Evolutionary conservation across 257 asterid species (phyloP), one percentile per base, ranked within the genome.

Genomic region (Misopates orontium): DNA sequence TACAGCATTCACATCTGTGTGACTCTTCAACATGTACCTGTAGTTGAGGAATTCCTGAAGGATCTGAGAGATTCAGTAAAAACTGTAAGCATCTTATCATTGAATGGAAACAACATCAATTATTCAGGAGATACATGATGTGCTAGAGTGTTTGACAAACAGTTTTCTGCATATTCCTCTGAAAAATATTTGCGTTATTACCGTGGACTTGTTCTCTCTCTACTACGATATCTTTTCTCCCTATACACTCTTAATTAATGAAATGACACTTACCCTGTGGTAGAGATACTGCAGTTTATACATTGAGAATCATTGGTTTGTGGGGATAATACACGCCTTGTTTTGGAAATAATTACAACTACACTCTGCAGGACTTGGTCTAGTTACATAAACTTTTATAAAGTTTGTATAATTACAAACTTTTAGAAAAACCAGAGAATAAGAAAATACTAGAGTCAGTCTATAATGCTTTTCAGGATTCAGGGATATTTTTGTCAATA

Each of bases 1-100:
- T 60, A 64, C 93, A 94, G 99, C 86, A 68, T 94, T 76, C 99
- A 94, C 72, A 94, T 94, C 17, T 94, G 99, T 48, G 87, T 90
- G 79, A 94, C 99, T 16, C 99, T 94, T 66, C 99, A 94, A 73
- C 99, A 94, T 56, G 91, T 85, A 47, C 73, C 79, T 13, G 88
- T 82, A 13, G 82, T 77, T 12, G 86, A 86, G 45, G 92, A 82
- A 28, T 90, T 94, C 74, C 77, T 94, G 67, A 84, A 80, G 78
- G 97, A 94, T 77, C 81, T 94, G 61, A 61, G 54, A 44, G 93
- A 86, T 67, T 84, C 96, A 1, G 89, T 85, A 62, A 78, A 77
- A 64, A 80, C 82, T 19, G 99, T 94, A 86, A 86, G 95, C 79
- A 56, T 66, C 57, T 45, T 58, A 62, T 49, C 50, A 15, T 23